A percentile compares a stretch with the other conserved stretches of the same genome.
Evolutionary conservation across 2,329 filamentous ascomycete species (phyloP).

Genomic region (Alternaria ethzedia): DNA sequence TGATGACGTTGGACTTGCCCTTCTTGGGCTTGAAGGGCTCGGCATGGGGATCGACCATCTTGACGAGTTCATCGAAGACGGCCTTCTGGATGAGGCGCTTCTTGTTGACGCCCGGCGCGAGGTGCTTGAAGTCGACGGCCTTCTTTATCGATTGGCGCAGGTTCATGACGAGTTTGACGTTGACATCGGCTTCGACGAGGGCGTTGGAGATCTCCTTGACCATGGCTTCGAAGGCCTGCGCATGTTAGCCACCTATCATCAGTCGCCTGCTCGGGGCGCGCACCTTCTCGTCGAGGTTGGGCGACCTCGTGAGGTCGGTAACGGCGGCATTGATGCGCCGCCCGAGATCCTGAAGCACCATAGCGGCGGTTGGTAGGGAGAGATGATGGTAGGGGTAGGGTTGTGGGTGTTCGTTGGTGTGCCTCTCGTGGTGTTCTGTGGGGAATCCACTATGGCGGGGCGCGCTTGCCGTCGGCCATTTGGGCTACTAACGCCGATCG

Average conservation of each 20-base stretch:
- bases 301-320: slow-evolving; percentile 87
- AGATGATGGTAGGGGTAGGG: slow-evolving; percentile 2
- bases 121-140: slow-evolving; percentile 92
- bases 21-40: slow-evolving; percentile 98
- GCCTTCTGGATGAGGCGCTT: slow-evolving; percentile 97
- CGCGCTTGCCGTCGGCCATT: slow-evolving; percentile 41
- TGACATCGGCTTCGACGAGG: slow-evolving; percentile 95
- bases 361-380: slow-evolving; percentile 51
- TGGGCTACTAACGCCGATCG: slow-evolving; percentile 27
- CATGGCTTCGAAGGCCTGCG: slow-evolving; percentile 92
- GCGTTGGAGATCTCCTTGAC: slow-evolving; percentile 97
- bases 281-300: slow-evolving; percentile 95
- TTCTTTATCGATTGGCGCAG: slow-evolving; percentile 92
- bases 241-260: slow-evolving; percentile 46
- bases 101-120: slow-evolving; percentile 93
- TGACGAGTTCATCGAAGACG: slow-evolving; percentile 95
- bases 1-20: slow-evolving; percentile 94
- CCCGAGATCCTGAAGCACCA: slow-evolving; percentile 99
- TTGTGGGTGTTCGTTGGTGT: slow-evolving; percentile 12
- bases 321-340: slow-evolving; percentile 98
- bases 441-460: slow-evolving; percentile 23
- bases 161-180: slow-evolving; percentile 88
- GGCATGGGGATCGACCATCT: slow-evolving; percentile 92
- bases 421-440: slow-evolving; percentile 26
- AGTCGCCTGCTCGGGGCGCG: slow-evolving; percentile 6